Evolutionary conservation across 2,329 filamentous ascomycete species (phyloP), one percentile per base, ranked within the genome.

Genomic region (Corinectria fuckeliana): DNA sequence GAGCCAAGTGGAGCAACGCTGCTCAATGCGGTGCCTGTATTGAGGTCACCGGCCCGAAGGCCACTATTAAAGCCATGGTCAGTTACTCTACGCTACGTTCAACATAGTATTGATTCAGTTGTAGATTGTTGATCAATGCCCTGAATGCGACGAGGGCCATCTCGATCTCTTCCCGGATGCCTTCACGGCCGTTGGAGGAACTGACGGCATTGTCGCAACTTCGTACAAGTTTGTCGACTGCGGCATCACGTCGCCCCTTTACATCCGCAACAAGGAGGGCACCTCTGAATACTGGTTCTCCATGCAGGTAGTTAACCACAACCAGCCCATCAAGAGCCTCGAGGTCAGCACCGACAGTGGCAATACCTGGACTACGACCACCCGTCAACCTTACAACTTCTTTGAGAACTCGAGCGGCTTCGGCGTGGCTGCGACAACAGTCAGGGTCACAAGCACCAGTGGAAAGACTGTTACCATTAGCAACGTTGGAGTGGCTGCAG

Each of bases 51-150:
- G 84, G 85, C 0, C 82, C 82, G 4, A 78, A 72, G 13, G 86
- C 86, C 57, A 78, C 77, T 20, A 81, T 90, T 71, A 88, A 80
- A 30, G 87, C 84, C 34, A 90, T 91, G 88, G 84, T 88, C 75
- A 72, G 76, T 61, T 28, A n/a, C 10, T 10, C 3, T 2, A 2
- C 2, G 0, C 13, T 3, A 3, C 16, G 2, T 6, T 3, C 16
- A 16, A 30, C 32, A 20, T 30, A 10, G 11, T 1, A 20, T 7
- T 64, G 48, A 66, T 13, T 6, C 50, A 11, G 1, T 13, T 2
- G n/a, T 50, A 80, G 78, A 69, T 81, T 38, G 78, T 81, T n/a
- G 79, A 81, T 62, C 58, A 80, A 56, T 81, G 79, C 56, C 78
- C 76, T 9, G 78, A 79, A 51, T 81, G 79, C 56, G 69, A 69